Evolutionary conservation across 2,329 filamentous ascomycete genomes (phyloP).

Genomic region (Calonectria crousiana): DNA sequence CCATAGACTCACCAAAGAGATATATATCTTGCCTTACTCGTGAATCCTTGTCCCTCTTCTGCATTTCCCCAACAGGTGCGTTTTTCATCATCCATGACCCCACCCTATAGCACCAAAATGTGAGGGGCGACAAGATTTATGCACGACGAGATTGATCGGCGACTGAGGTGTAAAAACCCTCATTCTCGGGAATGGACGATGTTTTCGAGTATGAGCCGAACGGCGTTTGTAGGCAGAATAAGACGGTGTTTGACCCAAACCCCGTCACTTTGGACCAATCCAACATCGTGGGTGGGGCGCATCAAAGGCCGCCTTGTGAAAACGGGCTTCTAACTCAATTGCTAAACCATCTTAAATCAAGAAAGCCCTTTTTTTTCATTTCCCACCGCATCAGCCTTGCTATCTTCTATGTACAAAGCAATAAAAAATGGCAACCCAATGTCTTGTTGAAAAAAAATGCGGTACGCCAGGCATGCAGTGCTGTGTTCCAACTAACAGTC

Average conservation of each 20-base stretch:
- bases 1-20: not conserved
- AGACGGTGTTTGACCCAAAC: not conserved
- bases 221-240: not conserved
- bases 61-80: not conserved
- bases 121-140: not conserved
- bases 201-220: not conserved
- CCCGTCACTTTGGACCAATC: not conserved
- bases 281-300: not conserved
- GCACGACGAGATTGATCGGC: not conserved
- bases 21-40: not conserved
- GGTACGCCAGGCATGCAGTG: slow-evolving; percentile 54
- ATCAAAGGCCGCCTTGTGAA: not conserved
- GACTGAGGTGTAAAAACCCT: not conserved
- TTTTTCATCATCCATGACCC: not conserved
- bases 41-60: not conserved
- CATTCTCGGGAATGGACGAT: not conserved
- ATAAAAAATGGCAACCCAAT: slow-evolving; percentile 48
- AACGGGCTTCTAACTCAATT: too few species aligned
- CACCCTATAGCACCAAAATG: not conserved
- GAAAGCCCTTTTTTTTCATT: not conserved
- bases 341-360: too few species aligned
- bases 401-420: too few species aligned
- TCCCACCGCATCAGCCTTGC: too few species aligned
- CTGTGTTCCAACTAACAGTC: slow-evolving; percentile 8
- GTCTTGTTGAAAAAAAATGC: slow-evolving; percentile 67